Conservation (phyloP, 352 stramenopile genomes). For the Phytopythium boreale region DNA sequence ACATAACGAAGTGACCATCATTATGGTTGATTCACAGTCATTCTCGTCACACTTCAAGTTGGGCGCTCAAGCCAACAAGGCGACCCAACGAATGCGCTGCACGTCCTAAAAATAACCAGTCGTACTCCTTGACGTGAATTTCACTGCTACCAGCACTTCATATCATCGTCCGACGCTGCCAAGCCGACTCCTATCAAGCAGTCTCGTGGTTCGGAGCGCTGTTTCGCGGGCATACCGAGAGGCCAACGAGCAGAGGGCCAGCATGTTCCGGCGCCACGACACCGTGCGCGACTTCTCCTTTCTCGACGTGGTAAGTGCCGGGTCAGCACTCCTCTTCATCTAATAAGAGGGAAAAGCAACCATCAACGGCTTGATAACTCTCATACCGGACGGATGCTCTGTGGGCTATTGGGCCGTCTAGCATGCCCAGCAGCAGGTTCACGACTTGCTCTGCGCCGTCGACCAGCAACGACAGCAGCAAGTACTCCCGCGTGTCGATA, state of each 20-base stretch:
- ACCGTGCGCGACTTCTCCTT: slow-evolving; percentile 19
- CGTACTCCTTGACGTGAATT: not conserved
- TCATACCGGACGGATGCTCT: not conserved
- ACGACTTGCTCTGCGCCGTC: slow-evolving; percentile 52
- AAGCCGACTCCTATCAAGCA: not conserved
- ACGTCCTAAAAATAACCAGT: not conserved
- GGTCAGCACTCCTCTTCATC: no score
- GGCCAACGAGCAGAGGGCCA: not conserved
- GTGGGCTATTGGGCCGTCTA: slow-evolving; percentile 7
- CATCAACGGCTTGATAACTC: no score
- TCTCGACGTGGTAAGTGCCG: slow-evolving; percentile 13
- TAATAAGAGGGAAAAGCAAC: no score
- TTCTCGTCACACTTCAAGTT: not conserved
- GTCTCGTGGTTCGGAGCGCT: not conserved
- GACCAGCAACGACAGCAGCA: slow-evolving; percentile 43
- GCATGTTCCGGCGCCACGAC: slow-evolving; percentile 1
- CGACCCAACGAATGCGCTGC: no score
- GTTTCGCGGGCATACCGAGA: not conserved
- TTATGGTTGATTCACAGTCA: not conserved
- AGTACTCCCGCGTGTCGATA: slow-evolving; percentile 56
- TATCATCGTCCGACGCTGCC: not conserved
- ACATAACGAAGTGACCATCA: not conserved
- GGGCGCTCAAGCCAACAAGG: not conserved
- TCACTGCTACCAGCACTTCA: not conserved
- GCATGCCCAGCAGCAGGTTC: slow-evolving; percentile 56